Base-by-base conservation (phyloP, 169 alveolate species). In the Plasmodium sp. region DNA sequence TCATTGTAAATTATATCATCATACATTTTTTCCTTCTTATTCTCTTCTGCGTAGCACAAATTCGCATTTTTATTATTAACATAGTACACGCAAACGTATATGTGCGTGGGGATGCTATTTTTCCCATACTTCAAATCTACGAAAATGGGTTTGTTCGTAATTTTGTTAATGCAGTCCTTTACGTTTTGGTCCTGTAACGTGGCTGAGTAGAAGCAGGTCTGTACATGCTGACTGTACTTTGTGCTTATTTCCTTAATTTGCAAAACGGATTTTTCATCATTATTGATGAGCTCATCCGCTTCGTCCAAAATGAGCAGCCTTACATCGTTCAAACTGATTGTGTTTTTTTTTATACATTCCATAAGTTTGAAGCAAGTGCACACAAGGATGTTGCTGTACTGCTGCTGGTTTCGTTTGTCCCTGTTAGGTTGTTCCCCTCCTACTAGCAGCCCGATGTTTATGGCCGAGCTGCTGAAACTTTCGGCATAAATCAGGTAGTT, bases 361-460 rank as follows among this genome's bases (percentile, higher is more conserved):
- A 88, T 51, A 56, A 88, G 51, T 88, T 88, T 88, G 51, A 79
- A 88, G 16, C 90, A 88, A 18, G 94, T 88, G 48, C 94, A 54
- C n/a, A 88, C 90, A 41, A 88, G 22, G n/a, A 88, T 88, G 33
- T 88, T 88, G 58, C 67, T 54, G 18, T 34, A 33, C 4, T 67
- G 48, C 2, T 54, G 41, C 2, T 51, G 95, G 7, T 86, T 94
- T 10, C 84, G 77, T 92, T 94, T 94, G 34, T 95, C 98, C 80
- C 80, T 93, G 36, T 72, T 86, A 75, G 82, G 94, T 5, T 96
- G 95, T 12, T 94, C 94, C 18, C 98, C 98, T 18, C 98, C 98
- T 51, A 96, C 96, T 74, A 96, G 75, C 16, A 96, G 93, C 48
- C 97, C 98, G 4, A 96, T 93, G 45, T 88, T 80, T 36, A 88